Conservation (phyloP, 805 yeast species). For the Zygoascus flipseniorum region DNA sequence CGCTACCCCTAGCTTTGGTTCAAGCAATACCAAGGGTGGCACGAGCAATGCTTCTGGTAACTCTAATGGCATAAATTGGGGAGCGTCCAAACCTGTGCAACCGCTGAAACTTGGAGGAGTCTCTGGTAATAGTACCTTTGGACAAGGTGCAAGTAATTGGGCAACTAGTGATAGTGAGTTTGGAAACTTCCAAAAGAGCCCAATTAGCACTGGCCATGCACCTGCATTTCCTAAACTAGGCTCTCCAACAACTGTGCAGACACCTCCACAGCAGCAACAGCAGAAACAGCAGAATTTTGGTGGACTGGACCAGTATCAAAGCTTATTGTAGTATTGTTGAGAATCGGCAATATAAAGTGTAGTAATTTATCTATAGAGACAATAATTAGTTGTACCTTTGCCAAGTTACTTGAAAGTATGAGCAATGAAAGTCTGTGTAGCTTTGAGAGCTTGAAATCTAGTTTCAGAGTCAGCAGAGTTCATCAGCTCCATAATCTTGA, state of each 20-base stretch:
- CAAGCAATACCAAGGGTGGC: not conserved
- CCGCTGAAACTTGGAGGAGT: not conserved
- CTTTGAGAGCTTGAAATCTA: slow-evolving; percentile 88
- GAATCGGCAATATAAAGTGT: not conserved
- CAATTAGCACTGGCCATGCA: not conserved
- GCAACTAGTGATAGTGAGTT: not conserved
- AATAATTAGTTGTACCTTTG: not conserved
- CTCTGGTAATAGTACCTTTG: not conserved
- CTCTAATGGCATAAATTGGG: not conserved
- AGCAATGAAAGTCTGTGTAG: slow-evolving; percentile 90
- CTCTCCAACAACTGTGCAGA: not conserved
- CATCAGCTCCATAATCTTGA: slow-evolving; percentile 77
- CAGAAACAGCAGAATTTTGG: not conserved
- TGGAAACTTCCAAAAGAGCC: not conserved
- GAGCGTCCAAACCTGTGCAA: not conserved
- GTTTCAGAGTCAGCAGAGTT: slow-evolving; percentile 75
- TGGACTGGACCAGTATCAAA: slow-evolving; percentile 16
- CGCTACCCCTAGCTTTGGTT: not conserved
- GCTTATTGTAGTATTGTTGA: slow-evolving; percentile 10
- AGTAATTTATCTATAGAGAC: not conserved
- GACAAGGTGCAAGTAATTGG: not conserved
- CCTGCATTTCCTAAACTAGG: not conserved
- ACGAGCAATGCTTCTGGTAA: not conserved
- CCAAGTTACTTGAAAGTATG: slow-evolving; percentile 45
- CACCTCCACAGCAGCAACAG: slow-evolving; percentile 1